Percentiles rank a stretch among this genome's conserved stretches.
These are phyloP conservation scores for Fistulinella prunicolor DNA, from an alignment of 768 basidiomycete species.

Conservation along the genomic window DNA sequence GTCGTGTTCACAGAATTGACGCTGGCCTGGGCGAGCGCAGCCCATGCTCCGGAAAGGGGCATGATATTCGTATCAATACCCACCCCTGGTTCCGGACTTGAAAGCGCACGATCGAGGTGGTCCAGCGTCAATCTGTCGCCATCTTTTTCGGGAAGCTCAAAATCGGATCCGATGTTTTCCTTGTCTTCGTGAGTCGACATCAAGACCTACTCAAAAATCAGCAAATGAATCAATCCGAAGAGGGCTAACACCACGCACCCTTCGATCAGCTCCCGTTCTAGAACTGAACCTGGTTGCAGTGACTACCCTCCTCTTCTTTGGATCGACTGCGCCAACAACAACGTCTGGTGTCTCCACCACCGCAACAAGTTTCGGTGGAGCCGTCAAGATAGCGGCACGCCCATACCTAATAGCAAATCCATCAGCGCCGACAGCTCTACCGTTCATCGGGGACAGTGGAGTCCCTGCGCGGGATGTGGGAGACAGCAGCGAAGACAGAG, in stretches of 20 bases:
- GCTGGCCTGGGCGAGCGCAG: constrained; percentile 50
- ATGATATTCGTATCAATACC: constrained; percentile 65
- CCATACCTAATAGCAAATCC: constrained; percentile 54
- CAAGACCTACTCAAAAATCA: constrained; percentile 52
- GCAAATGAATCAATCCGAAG: neutral
- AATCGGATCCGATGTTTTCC: constrained; percentile 24
- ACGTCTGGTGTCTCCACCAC: constrained; percentile 86
- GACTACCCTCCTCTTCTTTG: constrained; percentile 77
- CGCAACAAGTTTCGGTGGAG: constrained; percentile 80
- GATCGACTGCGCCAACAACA: constrained; percentile 86
- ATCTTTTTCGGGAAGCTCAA: constrained; percentile 23
- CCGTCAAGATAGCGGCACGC: constrained; percentile 72
- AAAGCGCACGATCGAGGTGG: constrained; percentile 9
- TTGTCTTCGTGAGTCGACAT: constrained; percentile 79
- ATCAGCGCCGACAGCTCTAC: constrained; percentile 24
- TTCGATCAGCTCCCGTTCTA: constrained; percentile 73
- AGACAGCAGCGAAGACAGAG: constrained; percentile 32
- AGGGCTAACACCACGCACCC: constrained; percentile 48
- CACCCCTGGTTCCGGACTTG: constrained; percentile 38
- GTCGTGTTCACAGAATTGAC: constrained; percentile 29
- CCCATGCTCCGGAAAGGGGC: constrained; percentile 75
- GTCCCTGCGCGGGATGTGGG: constrained; percentile 34
- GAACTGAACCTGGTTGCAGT: constrained; percentile 88
- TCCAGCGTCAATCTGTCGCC: constrained; percentile 11
- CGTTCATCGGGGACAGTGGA: constrained; percentile 27